A percentile compares a stretch with the other conserved stretches of the same genome.
phyloP scores from a whole-genome alignment of 1,284 basidiomycete genomes.

The Pyrrhoderma noxium region DNA sequence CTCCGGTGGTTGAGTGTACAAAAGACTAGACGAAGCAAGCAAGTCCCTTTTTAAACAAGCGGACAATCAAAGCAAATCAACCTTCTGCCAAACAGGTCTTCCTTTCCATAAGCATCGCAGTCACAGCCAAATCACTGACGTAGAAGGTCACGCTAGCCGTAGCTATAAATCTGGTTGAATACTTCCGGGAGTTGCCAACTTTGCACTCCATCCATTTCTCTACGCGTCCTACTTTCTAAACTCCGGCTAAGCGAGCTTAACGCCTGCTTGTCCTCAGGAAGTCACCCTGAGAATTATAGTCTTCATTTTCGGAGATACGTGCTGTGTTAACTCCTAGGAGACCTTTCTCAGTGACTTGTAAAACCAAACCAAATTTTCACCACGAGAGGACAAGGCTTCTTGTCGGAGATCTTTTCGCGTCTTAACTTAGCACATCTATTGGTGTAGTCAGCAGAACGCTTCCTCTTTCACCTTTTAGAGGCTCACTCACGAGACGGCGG shows the following conservation, averaged over 20 bases:
- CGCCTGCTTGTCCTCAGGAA: no score
- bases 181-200: constrained; percentile 1
- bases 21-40: background rate
- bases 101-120: background rate
- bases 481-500: background rate
- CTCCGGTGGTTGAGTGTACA: constrained; percentile 4
- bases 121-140: background rate
- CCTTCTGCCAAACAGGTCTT: background rate
- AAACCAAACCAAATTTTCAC: constrained; percentile 9
- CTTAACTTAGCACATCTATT: background rate
- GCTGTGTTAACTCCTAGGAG: constrained; percentile 4
- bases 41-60: constrained; percentile 1
- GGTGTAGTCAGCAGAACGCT: constrained; percentile 11
- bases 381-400: constrained; percentile 10
- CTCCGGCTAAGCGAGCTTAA: background rate
- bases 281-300: no score
- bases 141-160: background rate
- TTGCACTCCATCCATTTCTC: background rate
- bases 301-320: constrained; percentile 9
- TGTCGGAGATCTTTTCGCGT: constrained; percentile 13
- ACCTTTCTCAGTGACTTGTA: constrained; percentile 11
- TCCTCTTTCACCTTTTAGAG: constrained; percentile 3
- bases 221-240: background rate
- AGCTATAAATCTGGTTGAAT: constrained; percentile 1
- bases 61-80: constrained; percentile 1